These are phyloP conservation scores for Wickerhamomyces ciferrii DNA, from an alignment of 805 yeast species.

Conservation along the genomic window DNA sequence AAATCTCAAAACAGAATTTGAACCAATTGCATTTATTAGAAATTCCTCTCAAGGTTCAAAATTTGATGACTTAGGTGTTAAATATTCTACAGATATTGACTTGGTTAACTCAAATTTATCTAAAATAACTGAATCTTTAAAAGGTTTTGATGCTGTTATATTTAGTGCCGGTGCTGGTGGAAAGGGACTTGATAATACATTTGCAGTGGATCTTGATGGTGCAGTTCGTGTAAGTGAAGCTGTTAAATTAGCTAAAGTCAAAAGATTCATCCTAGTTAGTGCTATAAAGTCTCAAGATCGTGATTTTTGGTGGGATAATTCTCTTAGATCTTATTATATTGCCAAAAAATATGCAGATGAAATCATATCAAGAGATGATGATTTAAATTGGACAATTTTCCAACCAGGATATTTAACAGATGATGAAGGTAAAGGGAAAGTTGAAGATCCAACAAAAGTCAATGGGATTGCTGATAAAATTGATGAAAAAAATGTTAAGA, in stretches of 20 bases:
- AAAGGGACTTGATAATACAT: slow-evolving; percentile 36
- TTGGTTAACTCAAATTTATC: slow-evolving; percentile 30
- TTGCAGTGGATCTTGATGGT: slow-evolving; percentile 58
- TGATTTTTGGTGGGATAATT: slow-evolving; percentile 33
- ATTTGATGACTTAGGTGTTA: slow-evolving; percentile 32
- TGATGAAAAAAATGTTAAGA: not conserved
- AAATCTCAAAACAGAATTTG: slow-evolving; percentile 24
- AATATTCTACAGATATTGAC: slow-evolving; percentile 31
- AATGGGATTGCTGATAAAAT: slow-evolving; percentile 5
- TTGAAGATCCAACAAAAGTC: slow-evolving; percentile 26
- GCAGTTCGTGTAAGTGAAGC: slow-evolving; percentile 56
- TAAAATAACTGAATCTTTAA: slow-evolving; percentile 31
- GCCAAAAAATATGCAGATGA: slow-evolving; percentile 61
- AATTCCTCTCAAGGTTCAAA: slow-evolving; percentile 35
- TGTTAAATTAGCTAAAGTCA: slow-evolving; percentile 34
- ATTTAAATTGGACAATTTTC: slow-evolving; percentile 44
- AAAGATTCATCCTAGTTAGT: slow-evolving; percentile 48
- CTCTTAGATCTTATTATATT: slow-evolving; percentile 44
- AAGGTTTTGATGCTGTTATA: slow-evolving; percentile 50
- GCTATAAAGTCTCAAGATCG: slow-evolving; percentile 52
- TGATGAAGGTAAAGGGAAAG: slow-evolving; percentile 37
- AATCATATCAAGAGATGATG: slow-evolving; percentile 33
- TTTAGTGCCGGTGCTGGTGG: slow-evolving; percentile 65
- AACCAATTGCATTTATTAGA: slow-evolving; percentile 41
- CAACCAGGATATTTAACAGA: slow-evolving; percentile 46